These are phyloP conservation scores for Coemansia sp. DNA, from an alignment of 192 early-diverging fungal genomes.

Conservation along the genomic window DNA sequence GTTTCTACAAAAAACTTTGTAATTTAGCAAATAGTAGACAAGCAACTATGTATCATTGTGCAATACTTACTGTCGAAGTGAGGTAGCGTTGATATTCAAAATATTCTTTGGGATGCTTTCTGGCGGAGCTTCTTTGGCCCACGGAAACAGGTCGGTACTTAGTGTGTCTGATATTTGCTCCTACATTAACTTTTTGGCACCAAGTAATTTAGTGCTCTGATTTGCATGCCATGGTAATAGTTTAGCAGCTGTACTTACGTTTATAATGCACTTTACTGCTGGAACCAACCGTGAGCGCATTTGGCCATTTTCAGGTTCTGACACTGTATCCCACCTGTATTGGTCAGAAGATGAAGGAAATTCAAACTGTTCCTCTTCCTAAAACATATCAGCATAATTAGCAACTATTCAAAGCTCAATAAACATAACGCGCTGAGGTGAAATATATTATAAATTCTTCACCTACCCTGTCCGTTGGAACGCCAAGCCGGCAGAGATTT, in stretches of 20 bases:
- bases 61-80: constrained; percentile 39
- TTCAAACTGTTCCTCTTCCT: not conserved
- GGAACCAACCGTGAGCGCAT: constrained; percentile 29
- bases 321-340: not conserved
- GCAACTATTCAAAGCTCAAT: not conserved
- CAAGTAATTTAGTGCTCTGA: not conserved
- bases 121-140: constrained; percentile 28
- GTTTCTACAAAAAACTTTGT: constrained; percentile 7
- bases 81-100: constrained; percentile 30
- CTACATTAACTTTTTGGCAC: not conserved
- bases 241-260: constrained; percentile 10
- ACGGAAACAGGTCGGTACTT: constrained; percentile 34
- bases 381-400: not conserved
- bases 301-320: not conserved
- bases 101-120: constrained; percentile 30
- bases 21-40: not conserved
- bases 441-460: too few species aligned
- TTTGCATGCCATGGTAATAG: not conserved
- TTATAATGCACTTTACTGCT: constrained; percentile 37
- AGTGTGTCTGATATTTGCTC: constrained; percentile 25
- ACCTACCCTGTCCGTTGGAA: constrained; percentile 38
- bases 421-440: too few species aligned
- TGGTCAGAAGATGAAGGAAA: not conserved
- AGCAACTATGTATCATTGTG: not conserved
- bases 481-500: constrained; percentile 33